phyloP scores from a whole-genome alignment of 2,329 filamentous ascomycete species.

The Fusarium denticulatum region DNA sequence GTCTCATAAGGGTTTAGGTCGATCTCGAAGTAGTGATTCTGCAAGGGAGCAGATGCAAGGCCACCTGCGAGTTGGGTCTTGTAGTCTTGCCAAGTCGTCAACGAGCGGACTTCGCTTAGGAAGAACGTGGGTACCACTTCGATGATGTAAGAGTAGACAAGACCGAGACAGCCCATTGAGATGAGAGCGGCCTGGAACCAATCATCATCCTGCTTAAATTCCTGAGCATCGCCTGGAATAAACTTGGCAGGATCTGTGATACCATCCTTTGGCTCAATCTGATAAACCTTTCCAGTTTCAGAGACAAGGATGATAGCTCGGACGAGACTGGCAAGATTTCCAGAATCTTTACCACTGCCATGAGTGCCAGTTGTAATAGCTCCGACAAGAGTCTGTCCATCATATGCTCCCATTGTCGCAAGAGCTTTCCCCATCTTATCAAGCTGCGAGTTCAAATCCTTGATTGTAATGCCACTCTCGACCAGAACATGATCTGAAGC shows the following conservation, averaged over 20 bases:
- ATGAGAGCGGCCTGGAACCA: neutral
- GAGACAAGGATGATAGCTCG: neutral
- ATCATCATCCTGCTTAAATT: neutral
- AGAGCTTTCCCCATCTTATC: neutral
- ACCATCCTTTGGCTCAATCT: neutral
- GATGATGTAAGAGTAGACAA: neutral
- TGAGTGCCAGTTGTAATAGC: neutral
- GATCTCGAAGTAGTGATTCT: neutral
- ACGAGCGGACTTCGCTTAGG: neutral
- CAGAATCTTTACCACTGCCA: neutral
- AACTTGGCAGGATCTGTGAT: neutral
- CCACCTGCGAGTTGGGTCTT: neutral
- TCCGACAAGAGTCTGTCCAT: neutral
- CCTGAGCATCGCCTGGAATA: neutral
- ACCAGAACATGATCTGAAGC: neutral
- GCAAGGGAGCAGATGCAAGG: rapidly evolving
- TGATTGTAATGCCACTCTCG: neutral
- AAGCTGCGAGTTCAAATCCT: neutral
- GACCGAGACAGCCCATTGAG: neutral
- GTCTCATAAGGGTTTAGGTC: neutral
- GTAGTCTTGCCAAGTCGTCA: neutral
- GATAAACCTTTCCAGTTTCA: neutral
- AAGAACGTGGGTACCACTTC: neutral
- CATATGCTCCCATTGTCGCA: neutral
- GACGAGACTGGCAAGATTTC: neutral